phyloP scores from a whole-genome alignment of 257 asterid genomes.

The Gentiana dahurica region DNA sequence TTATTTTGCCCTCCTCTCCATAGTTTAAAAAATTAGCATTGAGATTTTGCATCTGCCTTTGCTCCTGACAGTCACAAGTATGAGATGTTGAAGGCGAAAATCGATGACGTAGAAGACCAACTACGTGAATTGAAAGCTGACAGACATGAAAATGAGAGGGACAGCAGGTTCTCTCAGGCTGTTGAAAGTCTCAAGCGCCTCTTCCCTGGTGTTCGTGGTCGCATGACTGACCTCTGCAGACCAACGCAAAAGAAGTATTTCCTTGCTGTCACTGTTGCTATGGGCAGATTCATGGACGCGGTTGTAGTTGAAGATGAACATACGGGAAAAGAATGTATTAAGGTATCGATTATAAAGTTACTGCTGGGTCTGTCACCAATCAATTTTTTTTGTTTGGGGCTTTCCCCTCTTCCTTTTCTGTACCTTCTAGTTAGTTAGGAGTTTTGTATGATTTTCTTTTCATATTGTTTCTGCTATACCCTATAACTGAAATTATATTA shows the following conservation, averaged over 20 bases:
- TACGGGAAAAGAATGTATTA: slow-evolving; percentile 94
- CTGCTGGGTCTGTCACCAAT: background rate
- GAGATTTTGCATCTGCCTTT: background rate
- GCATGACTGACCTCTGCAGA: slow-evolving; percentile 96
- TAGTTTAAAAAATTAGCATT: no score
- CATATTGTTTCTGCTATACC: background rate
- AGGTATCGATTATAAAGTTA: slow-evolving; percentile 36
- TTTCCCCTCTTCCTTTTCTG: background rate
- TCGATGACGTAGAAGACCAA: slow-evolving; percentile 66
- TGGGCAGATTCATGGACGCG: slow-evolving; percentile 99
- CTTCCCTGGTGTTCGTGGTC: slow-evolving; percentile 97
- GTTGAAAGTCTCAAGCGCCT: slow-evolving; percentile 85
- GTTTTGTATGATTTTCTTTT: background rate
- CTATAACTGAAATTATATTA: background rate
- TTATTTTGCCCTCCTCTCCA: no score
- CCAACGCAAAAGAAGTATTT: slow-evolving; percentile 90
- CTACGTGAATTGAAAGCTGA: slow-evolving; percentile 94
- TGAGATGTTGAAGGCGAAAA: slow-evolving; percentile 64
- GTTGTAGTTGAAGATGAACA: slow-evolving; percentile 94
- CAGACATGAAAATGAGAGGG: slow-evolving; percentile 92
- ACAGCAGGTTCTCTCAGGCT: slow-evolving; percentile 78
- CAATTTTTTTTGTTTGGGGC: background rate
- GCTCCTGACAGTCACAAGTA: slow-evolving; percentile 40
- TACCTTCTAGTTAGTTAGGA: background rate
- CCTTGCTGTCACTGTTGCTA: slow-evolving; percentile 99